Base-by-base conservation (phyloP, 2,329 filamentous ascomycete species). In the Trichoderma hamatum region DNA sequence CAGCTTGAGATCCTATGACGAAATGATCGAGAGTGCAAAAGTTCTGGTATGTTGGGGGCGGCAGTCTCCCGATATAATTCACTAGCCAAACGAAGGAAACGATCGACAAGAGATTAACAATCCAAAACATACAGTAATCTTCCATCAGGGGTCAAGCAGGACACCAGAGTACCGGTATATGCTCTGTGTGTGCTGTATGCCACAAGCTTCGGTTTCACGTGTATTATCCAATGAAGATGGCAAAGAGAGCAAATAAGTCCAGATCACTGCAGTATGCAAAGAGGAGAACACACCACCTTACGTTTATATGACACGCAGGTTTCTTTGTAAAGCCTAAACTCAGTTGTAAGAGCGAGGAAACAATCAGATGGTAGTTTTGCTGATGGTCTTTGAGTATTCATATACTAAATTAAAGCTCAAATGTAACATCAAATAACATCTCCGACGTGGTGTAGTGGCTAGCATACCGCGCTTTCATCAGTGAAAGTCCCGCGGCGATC, bases 391-490 rank as follows among this genome's bases (percentile, higher is more conserved):
- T n/a, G n/a, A 24, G n/a, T 13, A 14, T 67, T 21, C 39, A 67
- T 67, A 59, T 1, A 2, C 0, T 5, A 9, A 10, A 16, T 36
- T 36, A 67, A 46, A 14, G 0, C 1, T 0, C 4, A 3, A 3
- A 28, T 3, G 39, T 58, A 51, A 24, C 51, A 63, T 62, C 26
- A 16, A 63, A 59, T 14, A 68, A n/a, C 32, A 59, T 32, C 59
- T 69, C 67, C 67, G 67, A 69, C 67, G 67, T 69, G 67, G 58
- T 70, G 69, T 68, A 70, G 69, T 63, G 64, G 64, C 67, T 69
- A 63, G 69, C 64, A 70, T 68, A 70, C 67, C 56, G 67, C 67
- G 67, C 67, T 69, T 69, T 69, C 67, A 69, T 13, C 34, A 10
- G 46, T 49, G 67, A 60, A 69, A 69, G 67, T 51, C 32, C 67